Evolutionary conservation across 441 rosid species (phyloP), one percentile per base, ranked within the genome.

Genomic region (Aleurites moluccanus): DNA sequence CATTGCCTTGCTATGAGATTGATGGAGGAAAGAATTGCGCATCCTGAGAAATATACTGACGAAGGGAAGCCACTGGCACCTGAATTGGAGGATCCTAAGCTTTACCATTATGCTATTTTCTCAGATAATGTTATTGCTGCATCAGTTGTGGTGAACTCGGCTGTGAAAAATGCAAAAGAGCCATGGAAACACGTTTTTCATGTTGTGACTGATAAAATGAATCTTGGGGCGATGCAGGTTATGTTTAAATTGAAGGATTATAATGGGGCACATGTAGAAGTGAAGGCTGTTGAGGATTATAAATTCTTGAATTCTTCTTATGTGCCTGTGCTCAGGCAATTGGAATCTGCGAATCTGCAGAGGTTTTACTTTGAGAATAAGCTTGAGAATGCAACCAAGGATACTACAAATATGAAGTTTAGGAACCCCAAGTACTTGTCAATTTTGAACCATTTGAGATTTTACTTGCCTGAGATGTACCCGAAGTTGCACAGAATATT

Each of bases 161-260:
- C 99, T 0, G 93, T 89, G 78, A 94, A 92, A 86, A 94, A 92
- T 35, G 91, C 97, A 0, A 87, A 90, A 75, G 99, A 92, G 88
- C 98, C 99, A 0, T 87, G 90, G 90, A 91, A 90, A 50, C 99
- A 94, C 52, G 97, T 92, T n/a, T 92, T 92, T 64, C 98, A 94
- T 73, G 99, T 91, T 27, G 98, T 94, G 75, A 92, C 97, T 0
- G 99, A 92, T 80, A 94, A 94, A 84, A 92, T 92, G 97, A 92
- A 94, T 77, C 98, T 94, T 0, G 93, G 97, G 64, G 96, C 98
- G 3, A 96, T 92, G 99, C 98, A 96, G 87, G 98, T 96, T 70
- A 91, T 93, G 98, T 96, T 96, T 69, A 92, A 87, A 79, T 79
- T 92, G 69, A 96, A 93, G 86, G 94, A 92, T 40, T 96, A 92